phyloP scores from a whole-genome alignment of 306 rosid species.

The Sphenostylis stenocarpa region DNA sequence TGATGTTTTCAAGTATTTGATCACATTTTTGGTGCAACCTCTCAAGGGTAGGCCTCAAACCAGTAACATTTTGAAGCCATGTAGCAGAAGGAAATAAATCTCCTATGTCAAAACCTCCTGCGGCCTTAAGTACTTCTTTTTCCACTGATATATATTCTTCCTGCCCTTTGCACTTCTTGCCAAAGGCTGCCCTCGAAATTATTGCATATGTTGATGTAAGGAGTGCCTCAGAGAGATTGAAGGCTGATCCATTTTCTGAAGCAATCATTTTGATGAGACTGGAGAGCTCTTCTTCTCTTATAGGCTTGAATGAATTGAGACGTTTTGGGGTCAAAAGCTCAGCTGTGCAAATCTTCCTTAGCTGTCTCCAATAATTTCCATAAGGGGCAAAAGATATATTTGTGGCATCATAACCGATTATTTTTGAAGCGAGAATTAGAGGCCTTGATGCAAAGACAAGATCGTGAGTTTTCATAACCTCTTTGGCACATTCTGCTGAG shows the following conservation, averaged over 20 bases:
- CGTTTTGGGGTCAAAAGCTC: not conserved
- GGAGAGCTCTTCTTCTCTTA: constrained; percentile 38
- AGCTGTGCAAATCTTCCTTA: not conserved
- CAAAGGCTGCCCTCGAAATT: constrained; percentile 29
- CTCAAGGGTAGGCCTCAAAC: constrained; percentile 36
- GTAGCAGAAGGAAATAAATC: constrained; percentile 45
- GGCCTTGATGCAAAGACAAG: constrained; percentile 41
- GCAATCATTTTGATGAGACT: constrained; percentile 11
- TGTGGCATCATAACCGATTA: constrained; percentile 8
- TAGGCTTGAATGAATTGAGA: not conserved
- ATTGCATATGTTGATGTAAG: not conserved
- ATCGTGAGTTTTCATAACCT: constrained; percentile 36
- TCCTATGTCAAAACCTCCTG: constrained; percentile 31
- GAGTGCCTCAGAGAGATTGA: constrained; percentile 28
- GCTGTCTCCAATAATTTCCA: not conserved
- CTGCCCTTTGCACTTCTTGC: constrained; percentile 19
- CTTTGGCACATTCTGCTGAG: constrained; percentile 37
- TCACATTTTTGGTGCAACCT: not conserved
- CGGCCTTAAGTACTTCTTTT: not conserved
- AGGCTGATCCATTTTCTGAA: constrained; percentile 11
- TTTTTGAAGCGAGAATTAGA: not conserved
- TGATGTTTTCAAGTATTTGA: constrained; percentile 19
- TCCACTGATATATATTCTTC: not conserved
- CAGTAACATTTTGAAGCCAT: constrained; percentile 31
- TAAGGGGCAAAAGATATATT: constrained; percentile 15